Evolutionary conservation across 1,284 basidiomycete species (phyloP), one percentile per base, ranked within the genome.

Genomic region (Ustilago cynodontis): DNA sequence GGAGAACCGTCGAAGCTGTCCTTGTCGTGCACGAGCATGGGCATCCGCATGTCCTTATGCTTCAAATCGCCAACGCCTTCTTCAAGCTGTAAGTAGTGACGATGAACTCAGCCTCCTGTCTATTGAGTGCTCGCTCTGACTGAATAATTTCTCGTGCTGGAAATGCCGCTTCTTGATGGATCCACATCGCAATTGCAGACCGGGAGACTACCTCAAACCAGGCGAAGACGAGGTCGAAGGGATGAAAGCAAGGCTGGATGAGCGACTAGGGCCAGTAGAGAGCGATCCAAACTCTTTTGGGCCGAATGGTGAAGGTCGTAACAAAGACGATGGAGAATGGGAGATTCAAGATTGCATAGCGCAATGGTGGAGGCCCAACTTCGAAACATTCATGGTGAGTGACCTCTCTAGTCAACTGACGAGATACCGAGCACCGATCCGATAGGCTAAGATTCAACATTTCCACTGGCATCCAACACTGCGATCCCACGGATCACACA

Each of bases 51-150:
- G 93, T 98, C 71, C 90, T 99, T 77, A 96, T 98, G 91, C 90
- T 98, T 16, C 96, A 98, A 86, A 97, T 99, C 83, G 96, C 95
- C 35, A 98, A 98, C 86, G 94, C 95, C 20, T 99, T 98, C 87
- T 98, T 98, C 90, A 98, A 98, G 87, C 90, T 98, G 94, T 94
- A 82, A 84, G 93, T 79, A 11, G 11, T 9, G 7, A 6, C n/a
- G 16, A n/a, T 41, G 26, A 37, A 43, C n/a, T 41, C 16, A n/a
- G 18, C 16, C 20, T 4, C 13, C 10, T 41, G 24, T 18, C 22
- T 14, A 18, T 16, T 18, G 18, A 39, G 37, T 16, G 18, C 13
- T 39, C 5, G 13, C 18, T 6, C 37, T n/a, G n/a, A n/a, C n/a
- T n/a, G n/a, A n/a, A n/a, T n/a, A n/a, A n/a, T n/a, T n/a, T n/a